phyloP scores from a whole-genome alignment of 1,284 basidiomycete species.

The Trichosporon faecale region DNA sequence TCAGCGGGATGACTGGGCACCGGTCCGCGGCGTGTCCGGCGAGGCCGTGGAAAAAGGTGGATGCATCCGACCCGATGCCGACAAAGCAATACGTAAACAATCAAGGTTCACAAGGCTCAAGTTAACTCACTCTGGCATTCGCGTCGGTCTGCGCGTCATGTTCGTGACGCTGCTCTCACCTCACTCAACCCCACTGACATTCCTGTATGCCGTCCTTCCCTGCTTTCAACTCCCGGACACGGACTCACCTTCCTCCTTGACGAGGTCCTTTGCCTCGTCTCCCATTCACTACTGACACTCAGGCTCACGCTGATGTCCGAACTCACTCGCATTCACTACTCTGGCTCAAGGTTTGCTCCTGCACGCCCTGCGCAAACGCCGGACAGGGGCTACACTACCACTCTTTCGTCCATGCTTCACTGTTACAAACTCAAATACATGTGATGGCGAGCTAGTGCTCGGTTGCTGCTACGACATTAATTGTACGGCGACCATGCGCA shows the following conservation, averaged over 20 bases:
- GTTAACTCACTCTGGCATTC: background rate
- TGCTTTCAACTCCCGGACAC: background rate
- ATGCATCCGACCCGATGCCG: background rate
- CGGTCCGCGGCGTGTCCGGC: no score
- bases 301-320: background rate
- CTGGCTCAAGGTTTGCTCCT: background rate
- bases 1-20: background rate
- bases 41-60: no score
- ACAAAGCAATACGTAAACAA: background rate
- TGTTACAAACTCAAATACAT: conserved; percentile 9
- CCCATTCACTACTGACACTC: no score
- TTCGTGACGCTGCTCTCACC: background rate
- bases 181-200: no score
- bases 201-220: no score
- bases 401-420: background rate
- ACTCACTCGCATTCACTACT: background rate
- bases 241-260: background rate
- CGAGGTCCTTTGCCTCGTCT: background rate
- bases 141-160: background rate
- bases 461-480: background rate
- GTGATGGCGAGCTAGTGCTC: background rate
- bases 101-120: background rate
- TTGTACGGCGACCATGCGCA: background rate
- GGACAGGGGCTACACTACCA: background rate
- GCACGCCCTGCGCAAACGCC: background rate